phyloP scores from a whole-genome alignment of 768 basidiomycete species.

The Chalciporus pseudorubinellus region DNA sequence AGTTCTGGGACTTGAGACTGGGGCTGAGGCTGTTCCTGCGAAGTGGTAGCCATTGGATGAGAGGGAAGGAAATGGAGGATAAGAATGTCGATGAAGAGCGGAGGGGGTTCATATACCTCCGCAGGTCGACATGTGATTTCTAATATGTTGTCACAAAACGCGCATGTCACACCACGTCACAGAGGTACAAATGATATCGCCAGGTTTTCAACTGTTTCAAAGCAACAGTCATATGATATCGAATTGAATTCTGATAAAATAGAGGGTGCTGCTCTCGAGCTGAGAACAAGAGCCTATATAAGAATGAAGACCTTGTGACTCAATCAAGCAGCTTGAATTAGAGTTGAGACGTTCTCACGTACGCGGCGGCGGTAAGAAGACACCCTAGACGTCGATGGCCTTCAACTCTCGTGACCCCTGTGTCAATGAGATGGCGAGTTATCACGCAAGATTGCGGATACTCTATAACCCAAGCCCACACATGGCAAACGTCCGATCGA shows the following conservation, averaged over 20 bases:
- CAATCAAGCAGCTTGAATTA: no score
- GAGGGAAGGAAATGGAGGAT: not conserved
- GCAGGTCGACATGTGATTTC: slow-evolving; percentile 25
- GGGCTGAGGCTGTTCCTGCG: slow-evolving; percentile 24
- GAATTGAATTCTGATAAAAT: no score
- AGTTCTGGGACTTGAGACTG: slow-evolving; percentile 45
- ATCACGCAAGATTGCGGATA: not conserved
- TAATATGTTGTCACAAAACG: not conserved
- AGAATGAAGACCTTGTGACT: no score
- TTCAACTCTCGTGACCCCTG: not conserved
- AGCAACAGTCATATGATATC: not conserved
- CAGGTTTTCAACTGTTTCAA: slow-evolving; percentile 4
- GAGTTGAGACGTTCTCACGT: no score
- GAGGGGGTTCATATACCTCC: slow-evolving; percentile 27
- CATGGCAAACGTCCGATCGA: not conserved
- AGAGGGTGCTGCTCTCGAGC: no score
- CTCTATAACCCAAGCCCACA: no score
- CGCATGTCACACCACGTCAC: slow-evolving; percentile 27
- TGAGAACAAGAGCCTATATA: not conserved
- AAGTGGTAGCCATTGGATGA: slow-evolving; percentile 37
- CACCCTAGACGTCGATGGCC: no score
- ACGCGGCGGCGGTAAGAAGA: no score
- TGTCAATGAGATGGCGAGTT: not conserved
- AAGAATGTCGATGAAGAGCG: slow-evolving; percentile 11
- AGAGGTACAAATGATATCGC: not conserved